Base-by-base conservation (phyloP, 441 rosid species). In the Adansonia grandidieri region DNA sequence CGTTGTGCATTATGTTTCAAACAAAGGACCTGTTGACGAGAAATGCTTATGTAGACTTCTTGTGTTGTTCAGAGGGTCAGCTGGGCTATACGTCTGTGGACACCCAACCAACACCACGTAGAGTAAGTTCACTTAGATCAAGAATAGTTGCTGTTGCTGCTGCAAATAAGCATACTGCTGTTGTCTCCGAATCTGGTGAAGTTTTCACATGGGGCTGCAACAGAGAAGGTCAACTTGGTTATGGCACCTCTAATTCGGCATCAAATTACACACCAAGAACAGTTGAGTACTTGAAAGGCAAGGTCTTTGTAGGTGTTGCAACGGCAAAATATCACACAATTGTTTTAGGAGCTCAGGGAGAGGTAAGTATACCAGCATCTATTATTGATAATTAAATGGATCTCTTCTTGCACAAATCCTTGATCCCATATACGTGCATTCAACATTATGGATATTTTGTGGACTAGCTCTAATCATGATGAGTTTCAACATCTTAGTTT, bases 171-270 rank as follows among this genome's bases (percentile, higher is more conserved):
- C 99, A 96, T 82, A 92, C 96, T 13, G 98, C 97, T 67, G 99
- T 89, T 83, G 94, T 94, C 83, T 94, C 98, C 2, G 98, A 91
- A 71, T 89, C 91, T 71, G 97, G 98, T 75, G 98, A 96, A 87
- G 96, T 94, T 76, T 93, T 91, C 87, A 96, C 99, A 42, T 96
- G 98, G 99, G 99, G 99, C 71, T 93, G 94, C 90, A 96, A 96
- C 77, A 86, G 88, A 86, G 98, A 93, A 86, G 99, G 99, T 78
- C 99, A 96, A 79, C 98, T 96, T 40, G 99, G 99, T 83, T 96
- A 96, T 87, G 99, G 99, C 63, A 96, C 99, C 68, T 94, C 98
- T 48, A 93, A 96, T 86, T 96, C 99, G 15, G 98, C 98, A 78
- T 96, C 99, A 78, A 96, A 94, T 87, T 92, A 93, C 86, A 89